Conservation (phyloP, 2,329 filamentous ascomycete genomes). For the Helotiales sp. region DNA sequence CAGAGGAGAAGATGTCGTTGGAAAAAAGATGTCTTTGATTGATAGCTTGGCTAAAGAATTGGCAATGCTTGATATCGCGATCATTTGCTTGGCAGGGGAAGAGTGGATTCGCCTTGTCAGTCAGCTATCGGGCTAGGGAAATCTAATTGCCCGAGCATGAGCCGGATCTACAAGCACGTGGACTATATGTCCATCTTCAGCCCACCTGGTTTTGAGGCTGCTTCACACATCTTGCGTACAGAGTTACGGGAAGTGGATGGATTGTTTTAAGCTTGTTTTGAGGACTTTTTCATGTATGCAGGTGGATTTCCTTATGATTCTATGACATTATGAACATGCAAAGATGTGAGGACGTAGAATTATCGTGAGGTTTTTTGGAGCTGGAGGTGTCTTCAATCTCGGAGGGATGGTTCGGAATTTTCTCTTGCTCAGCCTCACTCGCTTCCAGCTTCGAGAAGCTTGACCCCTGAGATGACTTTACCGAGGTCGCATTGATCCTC, state of each 20-base stretch:
- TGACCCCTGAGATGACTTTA: no score
- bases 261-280: neutral
- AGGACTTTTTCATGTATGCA: neutral
- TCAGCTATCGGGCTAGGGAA: no score
- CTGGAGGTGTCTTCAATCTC: no score
- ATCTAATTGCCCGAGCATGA: neutral
- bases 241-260: neutral
- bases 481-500: no score
- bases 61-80: neutral
- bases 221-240: neutral
- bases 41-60: neutral
- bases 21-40: neutral
- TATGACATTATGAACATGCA: no score
- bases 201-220: neutral
- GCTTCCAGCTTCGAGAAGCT: neutral
- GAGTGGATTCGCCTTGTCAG: neutral
- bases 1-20: neutral
- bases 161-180: neutral
- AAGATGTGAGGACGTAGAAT: no score
- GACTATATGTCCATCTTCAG: neutral
- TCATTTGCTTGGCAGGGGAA: neutral
- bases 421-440: neutral
- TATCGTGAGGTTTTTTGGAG: no score
- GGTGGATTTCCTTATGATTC: neutral
- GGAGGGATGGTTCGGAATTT: neutral